Conservation (phyloP, 345 rosid genomes). For the Jatropha curcas region DNA sequence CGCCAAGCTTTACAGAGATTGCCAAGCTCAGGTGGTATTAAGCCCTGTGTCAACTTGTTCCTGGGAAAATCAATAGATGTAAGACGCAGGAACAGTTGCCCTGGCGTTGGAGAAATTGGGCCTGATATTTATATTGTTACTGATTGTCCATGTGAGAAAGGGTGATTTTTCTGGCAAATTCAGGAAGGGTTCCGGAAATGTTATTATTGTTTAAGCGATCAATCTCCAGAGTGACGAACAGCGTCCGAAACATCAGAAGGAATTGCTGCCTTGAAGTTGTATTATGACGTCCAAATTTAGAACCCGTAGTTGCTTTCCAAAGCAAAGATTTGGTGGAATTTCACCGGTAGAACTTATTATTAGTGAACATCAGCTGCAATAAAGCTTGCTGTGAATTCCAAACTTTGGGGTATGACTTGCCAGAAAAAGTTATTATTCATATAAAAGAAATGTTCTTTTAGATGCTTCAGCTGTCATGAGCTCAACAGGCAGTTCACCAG, state of each 20-base stretch:
- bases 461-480: slow-evolving; percentile 60
- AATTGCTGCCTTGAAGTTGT: slow-evolving; percentile 57
- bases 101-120: slow-evolving; percentile 53
- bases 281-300: slow-evolving; percentile 64
- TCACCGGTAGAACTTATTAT: slow-evolving; percentile 60
- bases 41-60: slow-evolving; percentile 61
- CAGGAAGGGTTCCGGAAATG: slow-evolving; percentile 60
- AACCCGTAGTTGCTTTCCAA: slow-evolving; percentile 42
- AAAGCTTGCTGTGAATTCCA: slow-evolving; percentile 70
- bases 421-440: slow-evolving; percentile 54
- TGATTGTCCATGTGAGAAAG: slow-evolving; percentile 55
- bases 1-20: slow-evolving; percentile 43
- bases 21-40: slow-evolving; percentile 58
- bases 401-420: slow-evolving; percentile 55
- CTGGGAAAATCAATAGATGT: slow-evolving; percentile 50
- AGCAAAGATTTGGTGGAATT: slow-evolving; percentile 74
- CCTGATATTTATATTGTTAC: slow-evolving; percentile 61
- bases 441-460: slow-evolving; percentile 56
- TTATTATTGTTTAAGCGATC: slow-evolving; percentile 54
- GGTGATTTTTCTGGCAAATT: slow-evolving; percentile 43
- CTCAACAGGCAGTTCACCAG: slow-evolving; percentile 64
- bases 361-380: slow-evolving; percentile 55
- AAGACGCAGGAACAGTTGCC: slow-evolving; percentile 50
- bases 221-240: slow-evolving; percentile 63
- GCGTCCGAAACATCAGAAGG: slow-evolving; percentile 53